Base-by-base conservation (phyloP, 345 rosid genomes). In the Adansonia digitata region DNA sequence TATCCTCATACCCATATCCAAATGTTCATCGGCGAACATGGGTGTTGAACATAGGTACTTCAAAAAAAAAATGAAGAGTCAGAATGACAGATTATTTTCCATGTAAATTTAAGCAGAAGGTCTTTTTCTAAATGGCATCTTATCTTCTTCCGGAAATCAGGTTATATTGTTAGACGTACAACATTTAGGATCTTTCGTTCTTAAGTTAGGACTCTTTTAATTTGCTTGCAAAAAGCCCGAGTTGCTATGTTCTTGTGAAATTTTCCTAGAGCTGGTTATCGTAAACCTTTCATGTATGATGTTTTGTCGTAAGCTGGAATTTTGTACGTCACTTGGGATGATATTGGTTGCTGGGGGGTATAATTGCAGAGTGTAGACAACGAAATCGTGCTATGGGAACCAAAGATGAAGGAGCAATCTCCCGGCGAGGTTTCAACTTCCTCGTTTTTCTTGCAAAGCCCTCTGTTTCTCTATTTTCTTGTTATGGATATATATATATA, bases 301-400 rank as follows among this genome's bases (percentile, higher is more conserved):
- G 12, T 40, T 42, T 12, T 69, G 35, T 67, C 39, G 40, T 39
- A 55, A 24, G 40, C 35, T 26, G 5, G 31, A 67, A 34, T 17
- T 14, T 14, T 49, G 14, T 35, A 39, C 46, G 10, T 42, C 53
- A 52, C n/a, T 35, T 60, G 13, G 34, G 40, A 17, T 43, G 35
- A 6, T 72, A 48, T 17, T 14, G 57, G 43, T 77, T 48, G 3
- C 61, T 75, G 2, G 75, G 52, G 57, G 71, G 75, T 73, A 42
- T 4, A 68, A 64, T 76, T 84, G 79, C 85, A 95, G 99, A 94
- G 99, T 81, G 98, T 95, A 35, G 99, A 95, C 87, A 95, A 91
- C 51, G 99, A 95, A 84, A 91, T 95, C 78, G 85, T 90, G 78
- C 82, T 92, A 74, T 94, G 98, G 98, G 97, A 91, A 81, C 98